phyloP scores from a whole-genome alignment of 108 stramenopile genomes.

The Aurantiochytrium sp. region DNA sequence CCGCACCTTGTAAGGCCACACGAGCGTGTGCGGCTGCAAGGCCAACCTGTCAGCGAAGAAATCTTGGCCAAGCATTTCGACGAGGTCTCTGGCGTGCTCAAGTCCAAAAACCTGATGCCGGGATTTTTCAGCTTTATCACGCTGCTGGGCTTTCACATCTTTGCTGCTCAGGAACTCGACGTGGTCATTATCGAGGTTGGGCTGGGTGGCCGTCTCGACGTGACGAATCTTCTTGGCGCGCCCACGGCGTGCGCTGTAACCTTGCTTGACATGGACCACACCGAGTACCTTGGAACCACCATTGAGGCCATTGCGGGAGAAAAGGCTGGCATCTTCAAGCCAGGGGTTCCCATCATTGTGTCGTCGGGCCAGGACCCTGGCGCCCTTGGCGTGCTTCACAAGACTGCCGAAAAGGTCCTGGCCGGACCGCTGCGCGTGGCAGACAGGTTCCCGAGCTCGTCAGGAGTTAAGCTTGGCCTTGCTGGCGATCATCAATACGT shows the following conservation, averaged over 20 bases:
- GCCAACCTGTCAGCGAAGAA: slow-evolving; percentile 57
- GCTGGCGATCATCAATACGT: slow-evolving; percentile 23
- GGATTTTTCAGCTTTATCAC: slow-evolving; percentile 87
- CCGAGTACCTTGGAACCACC: slow-evolving; percentile 69
- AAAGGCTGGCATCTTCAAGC: slow-evolving; percentile 77
- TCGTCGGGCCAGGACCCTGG: slow-evolving; percentile 26
- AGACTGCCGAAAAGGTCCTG: not conserved
- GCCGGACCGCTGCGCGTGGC: slow-evolving; percentile 1
- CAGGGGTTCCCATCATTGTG: slow-evolving; percentile 21
- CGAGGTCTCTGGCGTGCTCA: slow-evolving; percentile 47
- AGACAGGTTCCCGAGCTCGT: not conserved
- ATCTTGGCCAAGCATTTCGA: slow-evolving; percentile 65
- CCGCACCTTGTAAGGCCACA: slow-evolving; percentile 75
- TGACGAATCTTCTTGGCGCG: slow-evolving; percentile 69
- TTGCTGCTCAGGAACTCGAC: slow-evolving; percentile 48
- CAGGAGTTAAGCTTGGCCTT: slow-evolving; percentile 16
- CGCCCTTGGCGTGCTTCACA: not conserved
- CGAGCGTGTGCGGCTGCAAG: slow-evolving; percentile 76
- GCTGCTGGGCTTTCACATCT: slow-evolving; percentile 63
- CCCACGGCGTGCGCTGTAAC: slow-evolving; percentile 50
- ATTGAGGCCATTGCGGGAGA: slow-evolving; percentile 84
- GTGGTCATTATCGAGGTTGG: slow-evolving; percentile 80
- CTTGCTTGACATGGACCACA: slow-evolving; percentile 73
- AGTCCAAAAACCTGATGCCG: slow-evolving; percentile 37
- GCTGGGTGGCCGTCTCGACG: slow-evolving; percentile 87